Percentiles rank a stretch among this genome's conserved stretches.
Conservation (phyloP, 345 rosid species). For the Syzygium aqueum region DNA sequence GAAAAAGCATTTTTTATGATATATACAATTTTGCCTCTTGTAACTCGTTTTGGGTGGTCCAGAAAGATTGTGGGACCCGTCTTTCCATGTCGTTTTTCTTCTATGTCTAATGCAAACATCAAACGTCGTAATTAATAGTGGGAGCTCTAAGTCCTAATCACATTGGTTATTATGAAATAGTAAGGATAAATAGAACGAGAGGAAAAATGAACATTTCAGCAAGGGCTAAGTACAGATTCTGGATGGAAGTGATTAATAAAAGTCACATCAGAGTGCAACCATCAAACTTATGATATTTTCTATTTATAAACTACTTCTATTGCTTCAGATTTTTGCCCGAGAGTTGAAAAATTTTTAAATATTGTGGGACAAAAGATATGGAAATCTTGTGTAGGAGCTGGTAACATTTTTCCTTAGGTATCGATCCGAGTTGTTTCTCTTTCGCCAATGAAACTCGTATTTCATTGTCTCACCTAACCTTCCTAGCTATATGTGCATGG, state of each 20-base stretch:
- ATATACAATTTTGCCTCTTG: neutral
- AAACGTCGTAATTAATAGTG: neutral
- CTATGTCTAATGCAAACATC: neutral
- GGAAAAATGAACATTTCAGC: neutral
- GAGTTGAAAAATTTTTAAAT: neutral
- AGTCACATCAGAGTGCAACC: neutral
- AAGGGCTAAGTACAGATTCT: neutral
- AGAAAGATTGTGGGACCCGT: neutral
- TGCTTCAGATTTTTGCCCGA: neutral
- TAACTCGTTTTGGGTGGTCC: neutral
- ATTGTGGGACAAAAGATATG: neutral
- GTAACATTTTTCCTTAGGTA: neutral
- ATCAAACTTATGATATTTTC: neutral
- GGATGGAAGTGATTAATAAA: neutral
- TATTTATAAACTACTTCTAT: neutral
- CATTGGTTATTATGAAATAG: neutral
- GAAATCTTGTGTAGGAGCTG: neutral
- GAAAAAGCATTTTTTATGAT: neutral
- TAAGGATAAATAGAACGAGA: neutral
- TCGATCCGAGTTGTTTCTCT: neutral
- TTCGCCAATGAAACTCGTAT: neutral
- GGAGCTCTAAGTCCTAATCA: neutral
- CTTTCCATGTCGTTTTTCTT: neutral
- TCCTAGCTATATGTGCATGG: neutral
- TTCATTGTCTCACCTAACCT: neutral